Evolutionary conservation across 495 filamentous ascomycete species (phyloP), one percentile per base, ranked within the genome.

Genomic region (Penicillium silybi): DNA sequence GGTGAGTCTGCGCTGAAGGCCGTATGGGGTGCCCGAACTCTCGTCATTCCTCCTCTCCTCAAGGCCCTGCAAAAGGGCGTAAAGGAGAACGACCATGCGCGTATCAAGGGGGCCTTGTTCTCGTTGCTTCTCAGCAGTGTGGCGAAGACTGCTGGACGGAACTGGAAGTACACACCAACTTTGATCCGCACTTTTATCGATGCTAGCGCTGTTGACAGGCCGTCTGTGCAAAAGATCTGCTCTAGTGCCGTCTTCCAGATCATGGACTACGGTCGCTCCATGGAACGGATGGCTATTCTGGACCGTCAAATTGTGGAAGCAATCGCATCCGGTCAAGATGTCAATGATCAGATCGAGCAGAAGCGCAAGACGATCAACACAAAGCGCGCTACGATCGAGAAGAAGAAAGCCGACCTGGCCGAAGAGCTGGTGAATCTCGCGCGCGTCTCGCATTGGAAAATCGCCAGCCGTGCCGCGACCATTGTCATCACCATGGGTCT

Each of bases 1-100:
- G 86, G 86, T 47, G 93, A 99, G 71, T 92, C 92, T 5, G 92
- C 95, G 0, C 79, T 97, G n/a, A 97, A 96, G 69, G 85, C 84
- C 32, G 80, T 97, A 22, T 86, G 92, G 66, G 93, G 90, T 6
- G 86, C 89, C 6, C 81, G 90, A 17, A 85, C 88, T 0, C 76
- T 97, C 4, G 87, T 97, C 34, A 96, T 99, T 35, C 90, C 91
- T 0, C 86, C 87, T 27, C 76, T 99, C 23, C 76, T 99, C 27
- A 79, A 83, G 39, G 83, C 86, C 2, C 80, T 97, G 48, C 84
- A 88, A 54, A 84, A 85, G 51, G 89, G 90, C n/a, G 77, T 97
- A 16, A 86, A 86, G 44, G 81, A 85, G 32, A 86, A 83, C 47
- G 89, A 97, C 44, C 86, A 89, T 63, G 85, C 92, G 42, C 78